Conservation (phyloP, 257 asterid species). For the Fraxinus pennsylvanica region DNA sequence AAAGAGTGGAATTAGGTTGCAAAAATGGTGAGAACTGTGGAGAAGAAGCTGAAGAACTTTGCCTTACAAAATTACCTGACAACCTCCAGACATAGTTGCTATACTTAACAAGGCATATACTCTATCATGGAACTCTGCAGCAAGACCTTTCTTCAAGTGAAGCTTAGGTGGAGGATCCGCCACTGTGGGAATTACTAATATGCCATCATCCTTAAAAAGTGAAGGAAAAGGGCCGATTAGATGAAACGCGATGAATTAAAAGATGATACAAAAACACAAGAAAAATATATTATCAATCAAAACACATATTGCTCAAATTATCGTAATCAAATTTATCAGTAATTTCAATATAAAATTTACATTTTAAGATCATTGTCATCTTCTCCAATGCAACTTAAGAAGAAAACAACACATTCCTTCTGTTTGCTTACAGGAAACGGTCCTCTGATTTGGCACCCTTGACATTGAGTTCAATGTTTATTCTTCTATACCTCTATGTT, state of each 20-base stretch:
- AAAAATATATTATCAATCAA: not conserved
- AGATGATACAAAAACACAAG: not conserved
- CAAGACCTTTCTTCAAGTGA: slow-evolving; percentile 46
- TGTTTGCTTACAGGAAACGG: not conserved
- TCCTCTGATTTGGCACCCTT: not conserved
- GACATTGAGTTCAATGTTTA: not conserved
- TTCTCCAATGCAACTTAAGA: not conserved
- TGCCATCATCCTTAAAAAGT: slow-evolving; percentile 60
- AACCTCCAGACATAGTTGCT: slow-evolving; percentile 82
- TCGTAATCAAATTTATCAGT: not conserved
- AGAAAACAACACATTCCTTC: not conserved
- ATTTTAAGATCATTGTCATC: not conserved
- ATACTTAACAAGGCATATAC: slow-evolving; percentile 62
- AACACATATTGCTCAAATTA: not conserved
- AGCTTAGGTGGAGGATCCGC: slow-evolving; percentile 75
- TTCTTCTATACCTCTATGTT: not conserved
- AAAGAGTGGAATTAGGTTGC: not conserved
- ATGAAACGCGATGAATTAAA: slow-evolving; percentile 3
- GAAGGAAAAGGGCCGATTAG: slow-evolving; percentile 20
- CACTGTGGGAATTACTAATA: slow-evolving; percentile 75
- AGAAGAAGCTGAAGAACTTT: slow-evolving; percentile 15
- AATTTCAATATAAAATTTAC: not conserved
- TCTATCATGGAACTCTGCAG: slow-evolving; percentile 56
- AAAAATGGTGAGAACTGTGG: not conserved
- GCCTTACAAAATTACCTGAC: slow-evolving; percentile 58